Percentiles rank a stretch among this genome's conserved stretches.
Evolutionary conservation across 768 basidiomycete genomes (phyloP).

Genomic region (Podaxis carcinomalis): DNA sequence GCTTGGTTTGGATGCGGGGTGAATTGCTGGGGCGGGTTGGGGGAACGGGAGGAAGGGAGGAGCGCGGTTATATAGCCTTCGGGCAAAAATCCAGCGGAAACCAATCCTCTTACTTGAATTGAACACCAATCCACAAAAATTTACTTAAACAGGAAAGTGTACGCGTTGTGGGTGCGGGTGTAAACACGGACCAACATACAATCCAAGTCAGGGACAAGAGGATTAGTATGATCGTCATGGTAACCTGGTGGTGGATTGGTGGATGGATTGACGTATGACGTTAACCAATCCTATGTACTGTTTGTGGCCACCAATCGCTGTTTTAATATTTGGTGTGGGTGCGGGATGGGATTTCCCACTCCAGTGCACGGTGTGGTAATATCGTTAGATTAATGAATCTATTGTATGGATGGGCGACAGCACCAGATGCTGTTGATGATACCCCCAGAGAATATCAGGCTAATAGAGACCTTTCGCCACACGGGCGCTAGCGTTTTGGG

Average conservation of each 20-base stretch:
- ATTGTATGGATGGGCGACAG: background rate
- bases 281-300: too few species aligned
- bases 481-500: too few species aligned
- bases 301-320: too few species aligned
- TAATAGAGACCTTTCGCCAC: background rate
- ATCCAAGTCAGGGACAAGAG: background rate
- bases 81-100: background rate
- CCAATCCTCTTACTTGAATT: background rate
- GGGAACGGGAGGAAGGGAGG: background rate
- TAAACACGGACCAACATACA: constrained; percentile 1
- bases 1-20: background rate
- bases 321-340: too few species aligned
- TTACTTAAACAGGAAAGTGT: background rate
- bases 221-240: background rate
- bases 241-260: background rate
- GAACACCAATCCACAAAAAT: background rate
- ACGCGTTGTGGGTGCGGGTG: background rate
- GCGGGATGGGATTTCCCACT: too few species aligned
- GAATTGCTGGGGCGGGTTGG: background rate
- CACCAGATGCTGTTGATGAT: background rate
- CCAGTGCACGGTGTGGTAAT: background rate
- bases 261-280: background rate
- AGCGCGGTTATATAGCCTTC: background rate
- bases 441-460: background rate
- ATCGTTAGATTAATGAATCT: background rate